Percentiles rank a stretch among this genome's conserved stretches.
Conservation (phyloP, 2,329 filamentous ascomycete genomes). For the Aspergillus luchuensis region DNA sequence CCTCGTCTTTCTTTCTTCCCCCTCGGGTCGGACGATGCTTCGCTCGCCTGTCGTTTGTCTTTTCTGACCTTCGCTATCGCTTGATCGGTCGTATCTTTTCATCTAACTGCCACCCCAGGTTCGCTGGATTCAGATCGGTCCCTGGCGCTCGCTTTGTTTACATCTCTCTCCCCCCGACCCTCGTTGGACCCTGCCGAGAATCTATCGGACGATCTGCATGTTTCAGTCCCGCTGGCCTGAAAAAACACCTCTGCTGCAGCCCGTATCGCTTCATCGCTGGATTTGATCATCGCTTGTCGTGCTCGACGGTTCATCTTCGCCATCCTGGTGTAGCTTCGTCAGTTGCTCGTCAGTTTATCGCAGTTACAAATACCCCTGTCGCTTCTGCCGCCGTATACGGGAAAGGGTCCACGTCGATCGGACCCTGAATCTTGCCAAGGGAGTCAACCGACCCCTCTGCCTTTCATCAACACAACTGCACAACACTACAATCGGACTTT, state of each 20-base stretch:
- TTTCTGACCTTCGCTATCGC: constrained; percentile 2
- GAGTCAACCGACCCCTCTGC: constrained; percentile 13
- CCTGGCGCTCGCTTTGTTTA: constrained; percentile 31
- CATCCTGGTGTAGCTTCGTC: background rate
- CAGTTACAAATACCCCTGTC: background rate
- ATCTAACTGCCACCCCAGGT: background rate
- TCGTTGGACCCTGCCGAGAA: constrained; percentile 17
- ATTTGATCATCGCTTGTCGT: background rate
- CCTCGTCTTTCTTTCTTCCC: constrained; percentile 15
- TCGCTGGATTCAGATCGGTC: constrained; percentile 1
- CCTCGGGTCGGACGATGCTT: background rate
- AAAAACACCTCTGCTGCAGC: constrained; percentile 12
- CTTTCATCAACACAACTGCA: background rate
- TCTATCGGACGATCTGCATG: constrained; percentile 23
- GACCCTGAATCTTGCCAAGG: constrained; percentile 13
- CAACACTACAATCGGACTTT: background rate
- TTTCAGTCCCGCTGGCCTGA: constrained; percentile 21
- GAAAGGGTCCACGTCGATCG: constrained; percentile 10
- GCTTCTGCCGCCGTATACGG: background rate
- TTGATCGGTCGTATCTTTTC: background rate
- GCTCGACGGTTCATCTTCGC: background rate
- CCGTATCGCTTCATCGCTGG: background rate
- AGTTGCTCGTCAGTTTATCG: background rate
- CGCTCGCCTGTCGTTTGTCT: constrained; percentile 7
- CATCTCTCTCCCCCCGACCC: constrained; percentile 9